Percentiles rank a stretch among this genome's conserved stretches.
phyloP scores from a whole-genome alignment of 2,329 filamentous ascomycete genomes.

The Colletotrichum sp. region DNA sequence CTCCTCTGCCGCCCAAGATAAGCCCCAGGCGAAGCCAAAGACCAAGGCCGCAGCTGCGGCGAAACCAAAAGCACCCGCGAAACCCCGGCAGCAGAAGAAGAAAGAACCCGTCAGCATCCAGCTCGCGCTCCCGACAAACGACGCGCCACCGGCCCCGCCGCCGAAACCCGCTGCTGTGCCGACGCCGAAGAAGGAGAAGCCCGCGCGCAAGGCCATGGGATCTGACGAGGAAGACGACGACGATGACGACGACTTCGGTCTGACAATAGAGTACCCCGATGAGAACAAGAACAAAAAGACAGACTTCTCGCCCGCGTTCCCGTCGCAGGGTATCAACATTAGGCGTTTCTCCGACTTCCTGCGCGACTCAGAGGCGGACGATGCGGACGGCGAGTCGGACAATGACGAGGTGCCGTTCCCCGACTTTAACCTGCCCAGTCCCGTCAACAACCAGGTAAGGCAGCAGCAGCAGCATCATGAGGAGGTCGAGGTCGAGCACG shows the following conservation, averaged over 20 bases:
- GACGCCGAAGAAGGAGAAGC: slow-evolving; percentile 29
- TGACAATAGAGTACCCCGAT: slow-evolving; percentile 66
- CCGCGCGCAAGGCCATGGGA: slow-evolving; percentile 34
- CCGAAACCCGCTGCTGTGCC: slow-evolving; percentile 10
- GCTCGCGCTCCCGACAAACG: slow-evolving; percentile 38
- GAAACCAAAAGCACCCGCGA: slow-evolving; percentile 22
- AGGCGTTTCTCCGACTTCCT: slow-evolving; percentile 60
- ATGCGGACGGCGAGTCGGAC: slow-evolving; percentile 52
- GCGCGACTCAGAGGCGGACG: slow-evolving; percentile 50
- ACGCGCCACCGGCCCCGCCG: slow-evolving; percentile 20
- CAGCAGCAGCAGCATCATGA: slow-evolving; percentile 30
- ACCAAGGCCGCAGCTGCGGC: slow-evolving; percentile 19
- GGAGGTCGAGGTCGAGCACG: slow-evolving; percentile 24
- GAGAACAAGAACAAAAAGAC: slow-evolving; percentile 36
- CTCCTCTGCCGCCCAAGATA: slow-evolving; percentile 20
- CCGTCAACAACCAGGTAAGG: slow-evolving; percentile 45
- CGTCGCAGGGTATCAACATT: slow-evolving; percentile 36
- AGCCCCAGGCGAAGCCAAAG: slow-evolving; percentile 23
- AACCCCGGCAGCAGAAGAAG: slow-evolving; percentile 38
- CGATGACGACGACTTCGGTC: slow-evolving; percentile 60
- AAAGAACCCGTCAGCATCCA: slow-evolving; percentile 39
- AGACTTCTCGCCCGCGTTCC: slow-evolving; percentile 56
- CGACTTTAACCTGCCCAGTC: slow-evolving; percentile 58
- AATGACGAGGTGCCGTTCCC: slow-evolving; percentile 47
- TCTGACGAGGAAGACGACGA: slow-evolving; percentile 60